Base-by-base conservation (phyloP, 1,284 basidiomycete species). In the Sporisorium iseilematis-ciliati region DNA sequence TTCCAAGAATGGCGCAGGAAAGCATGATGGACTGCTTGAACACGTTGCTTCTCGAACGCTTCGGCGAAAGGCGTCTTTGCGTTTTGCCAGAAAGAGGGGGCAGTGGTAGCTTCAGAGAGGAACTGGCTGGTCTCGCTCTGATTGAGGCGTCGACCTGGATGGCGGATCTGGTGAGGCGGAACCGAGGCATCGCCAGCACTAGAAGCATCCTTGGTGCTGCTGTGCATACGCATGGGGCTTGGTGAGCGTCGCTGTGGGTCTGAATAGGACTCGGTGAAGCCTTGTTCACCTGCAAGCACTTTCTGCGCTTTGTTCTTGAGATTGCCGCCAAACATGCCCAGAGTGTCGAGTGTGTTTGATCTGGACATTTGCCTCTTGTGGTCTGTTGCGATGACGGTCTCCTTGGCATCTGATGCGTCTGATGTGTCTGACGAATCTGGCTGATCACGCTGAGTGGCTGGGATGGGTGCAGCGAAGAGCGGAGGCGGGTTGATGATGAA, bases 1-100 rank as follows among this genome's bases (percentile, higher is more conserved):
- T 92, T 93, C 95, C 95, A 98, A 58, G 92, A 93, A 82, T 98
- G 94, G 4, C 96, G 89, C 4, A 98, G 88, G 83, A 94, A 99
- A 0, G 96, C 81, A 41, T 77, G 70, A 40, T 82, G 70, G 2
- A 78, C 57, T 81, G 82, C 57, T 62, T 81, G 48, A 79, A 84
- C 71, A 86, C 88, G 42, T 84, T 86, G 55, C 25, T 55, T 59
- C n/a, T 80, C 78, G 7, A 89, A 82, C 0, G 88, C 88, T 20
- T 86, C 83, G 8, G 87, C 86, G 76, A 89, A 89, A 0, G 89
- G 89, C 5, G 61, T 40, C 75, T 78, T 75, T 29, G 60, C 55
- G 50, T 63, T 69, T 11, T 60, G 57, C 76, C 62, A 75, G 43
- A 72, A 76, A 16, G 63, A 69, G 33, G 60, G 59, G 14, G 53